Evolutionary conservation across 768 basidiomycete species (phyloP), one percentile per base, ranked within the genome.

Genomic region (Suillus brevipes): DNA sequence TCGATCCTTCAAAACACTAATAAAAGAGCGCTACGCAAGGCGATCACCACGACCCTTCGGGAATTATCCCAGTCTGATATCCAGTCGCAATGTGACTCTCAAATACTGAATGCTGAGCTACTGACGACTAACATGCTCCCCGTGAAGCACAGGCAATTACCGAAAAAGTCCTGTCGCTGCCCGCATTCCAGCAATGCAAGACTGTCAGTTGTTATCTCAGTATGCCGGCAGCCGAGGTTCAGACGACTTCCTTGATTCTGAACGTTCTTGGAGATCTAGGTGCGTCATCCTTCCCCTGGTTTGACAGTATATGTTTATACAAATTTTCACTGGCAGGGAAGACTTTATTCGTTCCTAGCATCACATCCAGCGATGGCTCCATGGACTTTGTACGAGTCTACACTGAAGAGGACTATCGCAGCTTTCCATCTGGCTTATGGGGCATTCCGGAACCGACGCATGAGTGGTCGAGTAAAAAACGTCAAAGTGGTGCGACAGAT

Each of bases 121-220:
- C 63, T 68, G 65, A 67, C 28, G 23, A 47, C 36, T 43, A 28
- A 60, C 45, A 59, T 34, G 53, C 43, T 64, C 14, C 9, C 25
- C 25, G 42, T 61, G 65, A 57, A 76, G 74, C 73, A 56, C 68
- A 73, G 63, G 70, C 69, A 37, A 82, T 91, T 60, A 74, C 81
- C 7, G 72, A 74, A 14, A 80, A 78, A 64, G 78, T 92, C 36
- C 68, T 88, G 23, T 72, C 82, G 0, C 74, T 87, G 20, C 79
- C 87, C 2, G 79, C 80, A 10, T 89, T 92, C 69, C 74, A 80
- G 42, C 70, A 70, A 45, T 82, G 81, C 60, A 81, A 75, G 60
- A 79, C 79, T 6, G 73, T 92, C 37, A 87, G 90, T 78, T 94
- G 92, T 74, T 94, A 89, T 73, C 79, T 94, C 49, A 92, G 86